Base-by-base conservation (phyloP, 352 stramenopile genomes). In the Phytopythium helicoides region DNA sequence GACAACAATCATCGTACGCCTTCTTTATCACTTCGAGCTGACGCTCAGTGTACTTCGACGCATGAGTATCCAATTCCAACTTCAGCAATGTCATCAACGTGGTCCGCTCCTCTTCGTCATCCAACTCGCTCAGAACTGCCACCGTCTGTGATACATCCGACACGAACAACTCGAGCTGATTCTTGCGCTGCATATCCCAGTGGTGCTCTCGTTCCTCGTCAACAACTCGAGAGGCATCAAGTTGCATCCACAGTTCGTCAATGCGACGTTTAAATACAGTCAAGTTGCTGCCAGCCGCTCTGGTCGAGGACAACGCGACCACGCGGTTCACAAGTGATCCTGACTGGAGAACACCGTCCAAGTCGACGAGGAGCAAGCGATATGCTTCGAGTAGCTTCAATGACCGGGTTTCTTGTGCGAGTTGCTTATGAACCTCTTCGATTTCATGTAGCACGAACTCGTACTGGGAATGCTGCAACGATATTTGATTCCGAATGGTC, bases 151-250 rank as follows among this genome's bases (percentile, higher is more conserved):
- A 52, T 6, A 41, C 28, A 16, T 52, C 46, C 14, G 46, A 52
- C 31, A 52, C 46, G 14, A 52, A 52, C 2, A 52, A 22, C 31
- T 52, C 18, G 14, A 52, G 38, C 18, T 52, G 46, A 10, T 52
- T 31, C 11, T 34, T 42, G n/a, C 46, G 46, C 19, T 52, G 46
- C 16, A 38, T 2, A 7, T 26, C 15, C 44, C 44, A 50, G 16
- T 31, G 8, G 3, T 10, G 15, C 19, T 50, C 26, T 50, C 44
- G 44, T 12, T 39, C 22, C 16, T 26, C 16, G 4, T n/a, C 44
- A 14, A 8, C 44, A 50, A 26, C 25, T 11, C 11, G n/a, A 26
- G 44, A 37, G 9, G 36, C 44, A 19, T 50, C 26, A 2, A 50
- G 25, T n/a, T n/a, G 23, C 21, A 26, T 12, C n/a, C 44, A 50